These are phyloP conservation scores for Leptomonas seymouri DNA, from an alignment of 208 protist species.

Conservation along the genomic window DNA sequence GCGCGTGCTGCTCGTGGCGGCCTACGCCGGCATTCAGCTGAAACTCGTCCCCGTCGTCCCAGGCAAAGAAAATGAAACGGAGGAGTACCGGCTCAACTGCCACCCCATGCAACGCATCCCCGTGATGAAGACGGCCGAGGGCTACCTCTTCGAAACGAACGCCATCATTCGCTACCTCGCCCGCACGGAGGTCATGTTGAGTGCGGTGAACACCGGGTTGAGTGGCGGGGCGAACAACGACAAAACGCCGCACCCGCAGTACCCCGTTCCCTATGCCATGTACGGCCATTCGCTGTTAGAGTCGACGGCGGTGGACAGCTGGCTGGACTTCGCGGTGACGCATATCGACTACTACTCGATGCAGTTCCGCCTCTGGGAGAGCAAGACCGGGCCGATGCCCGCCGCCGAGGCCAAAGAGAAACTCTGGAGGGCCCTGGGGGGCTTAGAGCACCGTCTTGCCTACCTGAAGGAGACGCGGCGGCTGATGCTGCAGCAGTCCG, in stretches of 20 bases:
- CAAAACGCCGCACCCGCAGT: slow-evolving; percentile 61
- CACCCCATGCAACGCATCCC: slow-evolving; percentile 70
- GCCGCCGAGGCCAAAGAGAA: slow-evolving; percentile 23
- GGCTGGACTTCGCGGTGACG: slow-evolving; percentile 73
- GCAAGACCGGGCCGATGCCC: slow-evolving; percentile 13
- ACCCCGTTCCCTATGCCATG: slow-evolving; percentile 60
- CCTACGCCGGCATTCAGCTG: slow-evolving; percentile 65
- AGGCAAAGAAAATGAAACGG: slow-evolving; percentile 58
- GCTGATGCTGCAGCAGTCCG: slow-evolving; percentile 33
- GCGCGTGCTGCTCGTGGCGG: slow-evolving; percentile 68
- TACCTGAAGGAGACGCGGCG: slow-evolving; percentile 40
- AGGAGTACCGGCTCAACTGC: slow-evolving; percentile 69
- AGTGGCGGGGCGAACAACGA: slow-evolving; percentile 27
- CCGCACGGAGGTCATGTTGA: slow-evolving; percentile 51
- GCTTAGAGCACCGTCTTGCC: slow-evolving; percentile 51
- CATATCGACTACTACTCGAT: slow-evolving; percentile 47
- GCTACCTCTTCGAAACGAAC: slow-evolving; percentile 80
- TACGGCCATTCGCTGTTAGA: slow-evolving; percentile 71
- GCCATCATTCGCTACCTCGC: slow-evolving; percentile 81
- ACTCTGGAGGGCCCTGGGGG: slow-evolving; percentile 36
- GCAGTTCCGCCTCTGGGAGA: slow-evolving; percentile 24
- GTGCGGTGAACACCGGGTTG: slow-evolving; percentile 20
- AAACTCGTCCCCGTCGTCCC: slow-evolving; percentile 53
- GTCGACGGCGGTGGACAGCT: slow-evolving; percentile 72
- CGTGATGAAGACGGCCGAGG: slow-evolving; percentile 73